These are phyloP conservation scores for Rhizopogon rudus DNA, from an alignment of 768 basidiomycete genomes.

Conservation along the genomic window DNA sequence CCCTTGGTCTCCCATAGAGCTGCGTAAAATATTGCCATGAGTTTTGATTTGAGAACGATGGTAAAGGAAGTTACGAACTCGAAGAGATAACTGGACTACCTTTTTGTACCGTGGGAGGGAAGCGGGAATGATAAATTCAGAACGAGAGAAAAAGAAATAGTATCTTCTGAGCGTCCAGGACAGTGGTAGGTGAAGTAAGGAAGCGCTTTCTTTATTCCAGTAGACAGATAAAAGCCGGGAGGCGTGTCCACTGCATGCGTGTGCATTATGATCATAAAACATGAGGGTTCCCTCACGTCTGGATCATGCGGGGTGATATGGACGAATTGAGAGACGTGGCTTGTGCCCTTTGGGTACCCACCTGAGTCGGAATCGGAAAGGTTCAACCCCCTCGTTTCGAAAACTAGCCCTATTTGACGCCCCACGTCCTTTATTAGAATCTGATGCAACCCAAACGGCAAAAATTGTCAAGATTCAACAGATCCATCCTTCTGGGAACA, in stretches of 20 bases:
- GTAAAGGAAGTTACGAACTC: neutral
- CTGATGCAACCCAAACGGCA: slow-evolving; percentile 25
- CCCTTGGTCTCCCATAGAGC: neutral
- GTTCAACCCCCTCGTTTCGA: slow-evolving; percentile 23
- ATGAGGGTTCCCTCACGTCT: slow-evolving; percentile 22
- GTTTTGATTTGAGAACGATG: neutral
- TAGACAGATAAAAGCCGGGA: slow-evolving; percentile 25
- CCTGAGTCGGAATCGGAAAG: slow-evolving; percentile 5
- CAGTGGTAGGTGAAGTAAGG: neutral
- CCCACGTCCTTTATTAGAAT: slow-evolving; percentile 23
- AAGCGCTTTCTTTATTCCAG: neutral
- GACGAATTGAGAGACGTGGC: slow-evolving; percentile 3
- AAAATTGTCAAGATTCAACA: slow-evolving; percentile 16
- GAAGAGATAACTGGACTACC: neutral
- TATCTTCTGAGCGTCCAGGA: neutral
- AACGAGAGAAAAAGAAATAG: neutral
- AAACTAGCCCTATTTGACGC: slow-evolving; percentile 23
- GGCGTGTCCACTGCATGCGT: slow-evolving; percentile 19
- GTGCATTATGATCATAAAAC: slow-evolving; percentile 15
- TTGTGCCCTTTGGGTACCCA: neutral
- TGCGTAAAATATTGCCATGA: neutral
- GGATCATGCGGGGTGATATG: slow-evolving; percentile 14
- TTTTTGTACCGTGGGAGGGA: slow-evolving; percentile 3
- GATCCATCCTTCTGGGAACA: slow-evolving; percentile 13
- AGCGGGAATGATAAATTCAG: neutral